A percentile compares a stretch with the other conserved stretches of the same genome.
phyloP scores from a whole-genome alignment of 129 eudicot species.

The Centaurea solstitialis region DNA sequence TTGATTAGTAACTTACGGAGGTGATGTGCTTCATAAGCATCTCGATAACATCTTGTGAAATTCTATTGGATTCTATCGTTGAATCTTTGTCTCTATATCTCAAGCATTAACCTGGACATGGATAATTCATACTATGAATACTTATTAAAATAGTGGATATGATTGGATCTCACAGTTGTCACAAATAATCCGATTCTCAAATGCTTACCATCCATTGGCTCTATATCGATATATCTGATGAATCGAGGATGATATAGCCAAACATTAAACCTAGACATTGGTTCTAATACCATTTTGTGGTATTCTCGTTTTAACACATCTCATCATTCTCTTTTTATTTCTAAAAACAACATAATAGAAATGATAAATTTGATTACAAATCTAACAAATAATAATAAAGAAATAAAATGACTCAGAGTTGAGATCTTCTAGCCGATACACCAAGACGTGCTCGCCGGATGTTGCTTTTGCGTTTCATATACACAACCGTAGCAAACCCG shows the following conservation, averaged over 20 bases:
- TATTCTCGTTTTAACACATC: not conserved
- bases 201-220: no score
- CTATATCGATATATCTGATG: no score
- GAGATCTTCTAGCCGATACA: constrained; percentile 26
- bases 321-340: not conserved
- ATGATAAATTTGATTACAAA: not conserved
- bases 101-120: no score
- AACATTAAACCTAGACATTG: no score
- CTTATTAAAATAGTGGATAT: no score
- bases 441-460: constrained; percentile 35
- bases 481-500: constrained; percentile 43
- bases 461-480: constrained; percentile 49
- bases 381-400: not conserved
- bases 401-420: constrained; percentile 16
- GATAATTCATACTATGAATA: no score
- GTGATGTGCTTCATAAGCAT: constrained; percentile 79
- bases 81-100: constrained; percentile 44
- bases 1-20: constrained; percentile 47
- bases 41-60: constrained; percentile 65
- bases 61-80: constrained; percentile 51
- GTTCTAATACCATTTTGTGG: no score
- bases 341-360: not conserved
- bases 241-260: no score
- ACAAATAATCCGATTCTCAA: no score
- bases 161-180: no score